Evolutionary conservation across 2,329 filamentous ascomycete species (phyloP).

Genomic region (Akanthomyces muscarius): DNA sequence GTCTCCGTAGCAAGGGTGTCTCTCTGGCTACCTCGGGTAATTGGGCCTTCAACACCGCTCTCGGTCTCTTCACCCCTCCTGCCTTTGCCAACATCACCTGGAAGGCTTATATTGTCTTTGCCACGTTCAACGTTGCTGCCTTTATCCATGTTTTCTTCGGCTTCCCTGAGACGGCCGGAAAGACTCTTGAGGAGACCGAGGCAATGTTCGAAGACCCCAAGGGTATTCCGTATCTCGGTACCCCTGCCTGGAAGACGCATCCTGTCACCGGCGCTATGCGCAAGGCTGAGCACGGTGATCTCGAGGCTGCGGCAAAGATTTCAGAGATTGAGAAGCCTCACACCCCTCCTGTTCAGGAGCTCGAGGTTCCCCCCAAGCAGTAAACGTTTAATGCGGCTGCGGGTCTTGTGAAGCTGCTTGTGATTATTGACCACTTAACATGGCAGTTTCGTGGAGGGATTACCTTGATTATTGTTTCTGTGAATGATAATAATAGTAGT

Average conservation of each 20-base stretch:
- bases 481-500: conserved; percentile 7
- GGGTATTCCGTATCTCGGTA: conserved; percentile 29
- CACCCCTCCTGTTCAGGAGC: conserved; percentile 14
- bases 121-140: conserved; percentile 47
- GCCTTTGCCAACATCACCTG: conserved; percentile 41
- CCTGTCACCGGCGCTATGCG: conserved; percentile 22
- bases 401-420: background rate
- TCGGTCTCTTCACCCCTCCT: conserved; percentile 37
- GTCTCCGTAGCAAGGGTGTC: conserved; percentile 36
- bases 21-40: conserved; percentile 34
- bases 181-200: conserved; percentile 52
- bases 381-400: background rate
- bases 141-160: conserved; percentile 50
- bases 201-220: conserved; percentile 42
- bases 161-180: conserved; percentile 54
- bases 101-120: conserved; percentile 50
- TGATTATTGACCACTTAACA: background rate
- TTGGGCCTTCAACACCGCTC: conserved; percentile 39
- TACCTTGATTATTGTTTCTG: background rate
- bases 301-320: conserved; percentile 24
- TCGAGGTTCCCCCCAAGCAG: conserved; percentile 5
- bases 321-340: conserved; percentile 19
- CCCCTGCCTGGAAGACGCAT: conserved; percentile 31
- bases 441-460: background rate
- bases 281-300: conserved; percentile 26